Percentiles rank a stretch among this genome's conserved stretches.
phyloP scores from a whole-genome alignment of 1,139 yeast species.

The Zygoascus meyerae region DNA sequence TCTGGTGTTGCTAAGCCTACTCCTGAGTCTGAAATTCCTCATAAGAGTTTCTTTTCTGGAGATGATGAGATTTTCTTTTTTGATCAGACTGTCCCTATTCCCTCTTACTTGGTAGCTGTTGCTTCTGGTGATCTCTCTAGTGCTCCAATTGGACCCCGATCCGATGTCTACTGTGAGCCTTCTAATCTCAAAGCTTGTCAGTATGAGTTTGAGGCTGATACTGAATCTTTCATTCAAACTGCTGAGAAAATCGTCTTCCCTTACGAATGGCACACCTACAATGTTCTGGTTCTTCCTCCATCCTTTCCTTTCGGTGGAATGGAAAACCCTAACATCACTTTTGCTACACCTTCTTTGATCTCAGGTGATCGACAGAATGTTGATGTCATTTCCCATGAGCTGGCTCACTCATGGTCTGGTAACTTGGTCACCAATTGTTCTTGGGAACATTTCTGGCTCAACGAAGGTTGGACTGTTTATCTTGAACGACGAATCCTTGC shows the following conservation, averaged over 20 bases:
- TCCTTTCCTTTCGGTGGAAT: constrained; percentile 94
- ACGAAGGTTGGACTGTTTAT: constrained; percentile 96
- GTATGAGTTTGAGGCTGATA: constrained; percentile 74
- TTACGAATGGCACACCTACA: constrained; percentile 83
- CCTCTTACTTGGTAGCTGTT: constrained; percentile 75
- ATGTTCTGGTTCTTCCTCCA: constrained; percentile 72
- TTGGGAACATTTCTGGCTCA: constrained; percentile 93
- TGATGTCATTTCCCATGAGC: constrained; percentile 85
- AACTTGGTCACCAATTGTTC: constrained; percentile 83
- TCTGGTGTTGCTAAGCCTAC: constrained; percentile 48
- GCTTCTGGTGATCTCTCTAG: constrained; percentile 75
- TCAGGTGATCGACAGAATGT: constrained; percentile 84
- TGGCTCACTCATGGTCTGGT: constrained; percentile 92
- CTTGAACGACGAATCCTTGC: constrained; percentile 80
- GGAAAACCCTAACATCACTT: constrained; percentile 91
- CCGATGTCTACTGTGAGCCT: constrained; percentile 78
- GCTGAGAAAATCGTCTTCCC: constrained; percentile 76
- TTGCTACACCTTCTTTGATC: constrained; percentile 84
- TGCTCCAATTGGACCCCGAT: constrained; percentile 79
- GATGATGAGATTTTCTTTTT: constrained; percentile 40
- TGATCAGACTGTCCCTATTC: constrained; percentile 76
- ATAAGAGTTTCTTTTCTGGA: constrained; percentile 12
- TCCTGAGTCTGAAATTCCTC: constrained; percentile 13
- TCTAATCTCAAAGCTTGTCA: constrained; percentile 59
- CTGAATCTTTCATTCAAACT: constrained; percentile 70